Conservation (phyloP, 2,329 filamentous ascomycete species). For the Metarhizium anisopliae region DNA sequence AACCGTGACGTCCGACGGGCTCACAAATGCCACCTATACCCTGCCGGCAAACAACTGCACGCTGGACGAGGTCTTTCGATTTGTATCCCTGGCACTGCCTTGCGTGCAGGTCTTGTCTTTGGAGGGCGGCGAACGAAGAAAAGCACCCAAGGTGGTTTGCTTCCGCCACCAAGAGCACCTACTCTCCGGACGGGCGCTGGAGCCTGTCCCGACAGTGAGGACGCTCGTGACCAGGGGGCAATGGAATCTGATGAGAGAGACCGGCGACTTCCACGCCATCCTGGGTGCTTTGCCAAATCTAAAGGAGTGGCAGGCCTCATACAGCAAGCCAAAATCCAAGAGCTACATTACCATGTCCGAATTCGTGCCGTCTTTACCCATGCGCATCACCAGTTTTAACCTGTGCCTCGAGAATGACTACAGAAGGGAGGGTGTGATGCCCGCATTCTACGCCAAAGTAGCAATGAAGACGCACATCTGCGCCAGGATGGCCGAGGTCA, state of each 20-base stretch:
- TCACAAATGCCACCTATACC: slow-evolving; percentile 49
- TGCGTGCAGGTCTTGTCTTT: slow-evolving; percentile 59
- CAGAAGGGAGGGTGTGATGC: slow-evolving; percentile 51
- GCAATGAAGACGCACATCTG: slow-evolving; percentile 56
- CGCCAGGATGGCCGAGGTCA: slow-evolving; percentile 48
- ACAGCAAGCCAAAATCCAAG: slow-evolving; percentile 65
- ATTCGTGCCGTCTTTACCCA: slow-evolving; percentile 49
- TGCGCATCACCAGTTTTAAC: slow-evolving; percentile 52
- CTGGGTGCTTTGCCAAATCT: slow-evolving; percentile 56
- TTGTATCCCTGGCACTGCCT: slow-evolving; percentile 50
- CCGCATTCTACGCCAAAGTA: slow-evolving; percentile 53
- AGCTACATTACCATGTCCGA: slow-evolving; percentile 62
- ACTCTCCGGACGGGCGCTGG: slow-evolving; percentile 12
- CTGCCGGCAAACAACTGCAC: slow-evolving; percentile 58
- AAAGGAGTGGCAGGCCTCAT: slow-evolving; percentile 52
- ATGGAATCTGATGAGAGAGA: slow-evolving; percentile 64
- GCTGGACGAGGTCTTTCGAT: slow-evolving; percentile 59
- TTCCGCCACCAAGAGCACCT: slow-evolving; percentile 15
- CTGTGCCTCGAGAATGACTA: slow-evolving; percentile 66
- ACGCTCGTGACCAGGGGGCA: slow-evolving; percentile 66
- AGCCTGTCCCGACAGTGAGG: slow-evolving; percentile 40
- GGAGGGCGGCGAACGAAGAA: slow-evolving; percentile 69
- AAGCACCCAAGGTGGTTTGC: slow-evolving; percentile 55
- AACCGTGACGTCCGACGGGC: slow-evolving; percentile 44
- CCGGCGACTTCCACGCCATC: slow-evolving; percentile 54